Conservation (phyloP, 768 basidiomycete genomes). For the Suillus brevipes region DNA sequence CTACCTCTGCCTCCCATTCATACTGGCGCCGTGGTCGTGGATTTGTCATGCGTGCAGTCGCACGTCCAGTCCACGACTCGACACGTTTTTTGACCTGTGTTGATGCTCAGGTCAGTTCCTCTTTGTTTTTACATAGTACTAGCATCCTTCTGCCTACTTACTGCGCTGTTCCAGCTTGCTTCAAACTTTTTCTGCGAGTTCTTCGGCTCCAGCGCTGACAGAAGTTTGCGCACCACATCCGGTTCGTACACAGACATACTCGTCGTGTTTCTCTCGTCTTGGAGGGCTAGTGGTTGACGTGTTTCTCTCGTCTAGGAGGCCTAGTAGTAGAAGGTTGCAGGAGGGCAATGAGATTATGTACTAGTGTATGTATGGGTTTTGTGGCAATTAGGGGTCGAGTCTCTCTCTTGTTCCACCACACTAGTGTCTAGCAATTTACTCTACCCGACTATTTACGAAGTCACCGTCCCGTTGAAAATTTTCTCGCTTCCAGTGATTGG, state of each 20-base stretch:
- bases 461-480: no score
- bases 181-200: neutral
- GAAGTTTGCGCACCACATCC: neutral
- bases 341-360: neutral
- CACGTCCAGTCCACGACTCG: no score
- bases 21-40: no score
- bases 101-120: no score
- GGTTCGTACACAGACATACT: neutral
- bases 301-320: no score
- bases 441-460: neutral
- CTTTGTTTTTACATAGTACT: no score
- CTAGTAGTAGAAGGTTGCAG: no score
- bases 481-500: no score
- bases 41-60: no score
- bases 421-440: neutral
- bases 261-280: neutral
- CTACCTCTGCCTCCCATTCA: constrained; percentile 23
- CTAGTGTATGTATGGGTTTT: neutral
- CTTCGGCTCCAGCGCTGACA: neutral
- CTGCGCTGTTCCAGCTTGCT: neutral
- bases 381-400: neutral
- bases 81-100: no score
- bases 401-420: neutral
- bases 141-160: no score
- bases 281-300: no score